phyloP scores from a whole-genome alignment of 169 alveolate species.

The Cryptosporidium meleagridis region DNA sequence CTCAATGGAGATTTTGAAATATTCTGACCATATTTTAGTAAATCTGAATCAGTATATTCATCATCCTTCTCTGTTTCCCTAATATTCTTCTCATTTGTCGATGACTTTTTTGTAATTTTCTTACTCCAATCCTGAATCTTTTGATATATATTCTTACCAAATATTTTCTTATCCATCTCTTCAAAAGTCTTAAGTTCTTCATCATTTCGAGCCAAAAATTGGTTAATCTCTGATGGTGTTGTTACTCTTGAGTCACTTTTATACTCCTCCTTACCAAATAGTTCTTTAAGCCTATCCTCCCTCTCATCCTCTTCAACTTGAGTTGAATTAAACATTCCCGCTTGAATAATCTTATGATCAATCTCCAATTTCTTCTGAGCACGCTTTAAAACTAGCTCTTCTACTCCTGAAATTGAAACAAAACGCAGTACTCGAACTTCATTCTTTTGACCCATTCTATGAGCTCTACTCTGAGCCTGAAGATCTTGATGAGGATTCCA shows the following conservation, averaged over 20 bases:
- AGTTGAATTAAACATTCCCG: constrained; percentile 91
- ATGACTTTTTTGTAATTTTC: neutral
- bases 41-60: neutral
- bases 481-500: constrained; percentile 95
- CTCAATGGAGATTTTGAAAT: constrained; percentile 50
- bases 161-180: constrained; percentile 86
- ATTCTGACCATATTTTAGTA: constrained; percentile 25
- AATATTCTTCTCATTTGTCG: neutral
- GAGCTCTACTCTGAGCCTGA: constrained; percentile 94
- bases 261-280: constrained; percentile 84
- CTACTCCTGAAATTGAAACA: constrained; percentile 89
- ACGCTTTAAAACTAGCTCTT: constrained; percentile 89
- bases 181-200: constrained; percentile 86
- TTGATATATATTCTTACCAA: constrained; percentile 80
- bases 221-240: constrained; percentile 84
- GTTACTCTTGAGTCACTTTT: constrained; percentile 84
- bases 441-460: constrained; percentile 93
- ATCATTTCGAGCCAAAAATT: constrained; percentile 85
- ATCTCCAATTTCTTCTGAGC: constrained; percentile 91
- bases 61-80: neutral
- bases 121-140: constrained; percentile 62
- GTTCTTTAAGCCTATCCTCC: constrained; percentile 85
- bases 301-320: constrained; percentile 85
- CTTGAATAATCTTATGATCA: constrained; percentile 92
- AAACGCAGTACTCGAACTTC: constrained; percentile 92